Percentiles rank a stretch among this genome's conserved stretches.
Evolutionary conservation across 2,329 filamentous ascomycete genomes (phyloP).

Genomic region (Cladorrhinum sp.): DNA sequence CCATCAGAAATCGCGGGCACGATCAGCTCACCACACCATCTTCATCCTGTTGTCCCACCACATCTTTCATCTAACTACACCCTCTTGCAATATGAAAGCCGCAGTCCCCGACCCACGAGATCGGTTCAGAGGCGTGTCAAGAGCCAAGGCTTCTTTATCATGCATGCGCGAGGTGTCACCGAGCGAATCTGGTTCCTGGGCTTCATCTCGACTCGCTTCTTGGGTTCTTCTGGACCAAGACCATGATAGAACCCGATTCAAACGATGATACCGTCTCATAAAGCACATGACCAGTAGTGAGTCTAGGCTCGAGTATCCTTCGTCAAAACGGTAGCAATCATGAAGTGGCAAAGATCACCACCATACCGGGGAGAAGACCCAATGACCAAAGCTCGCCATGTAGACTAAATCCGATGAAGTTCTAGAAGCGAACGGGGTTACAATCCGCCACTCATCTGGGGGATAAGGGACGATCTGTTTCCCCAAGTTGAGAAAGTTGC

Average conservation of each 20-base stretch:
- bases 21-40: conserved; percentile 4
- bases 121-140: neutral
- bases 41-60: neutral
- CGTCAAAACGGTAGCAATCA: neutral
- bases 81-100: neutral
- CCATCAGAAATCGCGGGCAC: conserved; percentile 6
- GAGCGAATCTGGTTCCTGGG: neutral
- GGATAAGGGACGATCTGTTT: conserved; percentile 4
- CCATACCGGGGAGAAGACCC: neutral
- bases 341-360: conserved; percentile 8
- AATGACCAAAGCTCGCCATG: neutral
- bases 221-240: neutral
- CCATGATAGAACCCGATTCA: neutral
- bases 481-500: neutral
- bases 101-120: neutral
- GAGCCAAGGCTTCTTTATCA: neutral
- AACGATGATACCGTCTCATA: neutral
- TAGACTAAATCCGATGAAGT: neutral
- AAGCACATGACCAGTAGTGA: neutral
- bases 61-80: neutral
- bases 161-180: too few species aligned
- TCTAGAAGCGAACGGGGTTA: conserved; percentile 9
- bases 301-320: neutral
- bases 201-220: neutral
- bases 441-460: conserved; percentile 2